Conservation (phyloP, 805 yeast species). For the Pichia phayaonensis region DNA sequence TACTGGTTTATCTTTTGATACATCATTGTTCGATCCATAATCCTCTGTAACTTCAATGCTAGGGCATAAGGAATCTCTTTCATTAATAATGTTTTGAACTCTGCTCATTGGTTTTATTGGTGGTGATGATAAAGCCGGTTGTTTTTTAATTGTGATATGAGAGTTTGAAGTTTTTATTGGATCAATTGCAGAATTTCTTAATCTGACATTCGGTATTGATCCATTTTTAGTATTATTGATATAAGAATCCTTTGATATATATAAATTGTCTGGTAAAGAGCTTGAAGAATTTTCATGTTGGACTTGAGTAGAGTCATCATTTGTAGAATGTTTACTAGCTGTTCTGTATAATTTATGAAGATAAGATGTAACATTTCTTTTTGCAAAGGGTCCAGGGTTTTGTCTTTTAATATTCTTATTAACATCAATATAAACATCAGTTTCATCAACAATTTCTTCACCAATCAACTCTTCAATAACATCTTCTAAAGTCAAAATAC, state of each 20-base stretch:
- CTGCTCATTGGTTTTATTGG: not conserved
- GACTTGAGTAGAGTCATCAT: conserved; percentile 6
- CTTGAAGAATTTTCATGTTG: conserved; percentile 2
- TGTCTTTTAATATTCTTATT: conserved; percentile 76
- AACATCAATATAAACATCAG: conserved; percentile 88
- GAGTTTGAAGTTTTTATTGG: conserved; percentile 60
- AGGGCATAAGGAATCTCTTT: not conserved
- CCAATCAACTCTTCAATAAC: conserved; percentile 98
- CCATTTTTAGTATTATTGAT: conserved; percentile 12
- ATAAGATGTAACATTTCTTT: conserved; percentile 60
- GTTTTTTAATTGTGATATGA: conserved; percentile 64
- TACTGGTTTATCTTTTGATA: not conserved
- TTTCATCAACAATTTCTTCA: conserved; percentile 94
- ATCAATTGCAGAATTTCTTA: conserved; percentile 60
- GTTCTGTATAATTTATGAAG: conserved; percentile 48
- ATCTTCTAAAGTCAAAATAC: conserved; percentile 90
- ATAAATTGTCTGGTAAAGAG: conserved; percentile 2
- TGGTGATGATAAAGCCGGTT: conserved; percentile 26
- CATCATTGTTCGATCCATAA: not conserved
- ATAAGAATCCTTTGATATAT: conserved; percentile 7
- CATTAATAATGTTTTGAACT: conserved; percentile 1
- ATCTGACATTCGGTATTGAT: conserved; percentile 35
- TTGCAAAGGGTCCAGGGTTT: conserved; percentile 69
- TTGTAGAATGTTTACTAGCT: not conserved
- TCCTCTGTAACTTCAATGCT: not conserved